These are phyloP conservation scores for Scytalidium sp. DNA, from an alignment of 2,329 filamentous ascomycete species.

Conservation along the genomic window DNA sequence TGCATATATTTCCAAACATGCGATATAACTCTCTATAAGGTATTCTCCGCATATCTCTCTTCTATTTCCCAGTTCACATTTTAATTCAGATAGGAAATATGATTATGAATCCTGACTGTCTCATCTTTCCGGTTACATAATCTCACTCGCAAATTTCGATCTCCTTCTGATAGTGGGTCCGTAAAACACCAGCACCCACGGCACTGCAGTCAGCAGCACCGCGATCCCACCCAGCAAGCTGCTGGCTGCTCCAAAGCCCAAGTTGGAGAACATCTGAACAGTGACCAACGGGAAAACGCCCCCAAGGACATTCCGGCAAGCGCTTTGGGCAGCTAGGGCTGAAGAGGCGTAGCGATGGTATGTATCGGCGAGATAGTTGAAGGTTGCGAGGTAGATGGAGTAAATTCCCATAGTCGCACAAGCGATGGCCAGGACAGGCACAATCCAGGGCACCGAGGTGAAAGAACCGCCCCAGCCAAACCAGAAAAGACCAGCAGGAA, in stretches of 20 bases:
- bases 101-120: too few relatives aligned
- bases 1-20: too few relatives aligned
- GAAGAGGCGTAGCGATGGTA: constrained; percentile 85
- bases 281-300: constrained; percentile 80
- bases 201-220: constrained; percentile 68
- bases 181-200: constrained; percentile 80
- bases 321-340: constrained; percentile 81
- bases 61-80: too few relatives aligned
- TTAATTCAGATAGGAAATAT: too few relatives aligned
- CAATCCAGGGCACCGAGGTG: constrained; percentile 65
- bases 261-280: constrained; percentile 64
- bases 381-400: constrained; percentile 80
- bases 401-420: constrained; percentile 84
- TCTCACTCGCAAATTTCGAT: constrained; percentile 65
- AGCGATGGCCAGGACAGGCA: constrained; percentile 65
- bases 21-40: too few relatives aligned
- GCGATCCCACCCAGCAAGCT: constrained; percentile 73
- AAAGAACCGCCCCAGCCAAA: constrained; percentile 68
- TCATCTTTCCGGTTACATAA: constrained; percentile 3
- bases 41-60: too few relatives aligned
- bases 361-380: constrained; percentile 89
- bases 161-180: constrained; percentile 72
- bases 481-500: constrained; percentile 79
- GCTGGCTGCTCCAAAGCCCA: constrained; percentile 70
- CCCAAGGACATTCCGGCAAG: constrained; percentile 79